These are phyloP conservation scores for Gastrolobium bilobum DNA, from an alignment of 306 rosid genomes.

Conservation along the genomic window DNA sequence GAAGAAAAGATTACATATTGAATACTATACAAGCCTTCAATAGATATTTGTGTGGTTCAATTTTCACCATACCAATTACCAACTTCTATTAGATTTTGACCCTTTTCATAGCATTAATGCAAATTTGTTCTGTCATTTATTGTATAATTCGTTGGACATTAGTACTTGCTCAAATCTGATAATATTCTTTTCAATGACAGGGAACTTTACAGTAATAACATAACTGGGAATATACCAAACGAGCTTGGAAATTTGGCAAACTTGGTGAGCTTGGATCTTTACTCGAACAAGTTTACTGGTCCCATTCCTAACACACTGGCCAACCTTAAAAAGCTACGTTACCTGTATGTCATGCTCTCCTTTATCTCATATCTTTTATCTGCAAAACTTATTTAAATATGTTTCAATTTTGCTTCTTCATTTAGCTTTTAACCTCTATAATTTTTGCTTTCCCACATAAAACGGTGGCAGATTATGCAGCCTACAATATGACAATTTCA, in stretches of 20 bases:
- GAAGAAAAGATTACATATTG: neutral
- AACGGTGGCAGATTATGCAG: neutral
- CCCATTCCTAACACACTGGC: constrained; percentile 55
- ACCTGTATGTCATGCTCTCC: constrained; percentile 63
- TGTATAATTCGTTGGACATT: neutral
- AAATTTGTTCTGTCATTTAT: neutral
- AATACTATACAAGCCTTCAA: neutral
- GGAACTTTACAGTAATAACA: constrained; percentile 65
- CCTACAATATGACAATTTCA: neutral
- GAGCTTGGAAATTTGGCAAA: constrained; percentile 73
- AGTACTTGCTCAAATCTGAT: neutral
- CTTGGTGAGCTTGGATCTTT: constrained; percentile 76
- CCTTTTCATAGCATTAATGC: neutral
- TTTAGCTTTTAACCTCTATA: neutral
- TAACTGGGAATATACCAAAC: constrained; percentile 61
- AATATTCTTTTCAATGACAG: constrained; percentile 53
- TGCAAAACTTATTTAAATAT: neutral
- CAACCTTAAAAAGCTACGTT: constrained; percentile 56
- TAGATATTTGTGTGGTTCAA: neutral
- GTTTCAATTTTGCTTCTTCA: neutral
- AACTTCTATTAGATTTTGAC: neutral
- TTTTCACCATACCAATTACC: neutral
- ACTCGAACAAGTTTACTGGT: constrained; percentile 59
- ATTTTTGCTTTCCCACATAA: neutral
- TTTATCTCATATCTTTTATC: constrained; percentile 28